phyloP scores from a whole-genome alignment of 768 basidiomycete species.

The Coprinopsis strossmayeri region DNA sequence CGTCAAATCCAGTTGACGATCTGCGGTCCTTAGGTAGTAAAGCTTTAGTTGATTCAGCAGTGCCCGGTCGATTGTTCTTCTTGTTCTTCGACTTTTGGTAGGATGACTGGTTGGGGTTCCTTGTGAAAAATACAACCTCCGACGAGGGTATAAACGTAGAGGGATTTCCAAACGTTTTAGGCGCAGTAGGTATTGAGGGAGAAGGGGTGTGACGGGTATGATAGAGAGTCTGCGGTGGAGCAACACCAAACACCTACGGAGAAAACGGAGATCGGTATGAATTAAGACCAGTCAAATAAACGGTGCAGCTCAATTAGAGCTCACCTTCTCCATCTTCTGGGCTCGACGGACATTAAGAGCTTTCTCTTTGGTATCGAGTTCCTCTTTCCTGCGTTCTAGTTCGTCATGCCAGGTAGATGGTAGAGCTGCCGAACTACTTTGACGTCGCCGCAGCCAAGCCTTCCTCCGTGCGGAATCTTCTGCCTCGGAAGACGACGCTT shows the following conservation, averaged over 20 bases:
- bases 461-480: slow-evolving; percentile 21
- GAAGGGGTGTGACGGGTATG: slow-evolving; percentile 52
- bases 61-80: slow-evolving; percentile 43
- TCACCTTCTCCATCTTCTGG: slow-evolving; percentile 83
- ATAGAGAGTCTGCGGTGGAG: slow-evolving; percentile 75
- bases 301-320: slow-evolving; percentile 12
- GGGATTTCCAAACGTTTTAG: slow-evolving; percentile 13
- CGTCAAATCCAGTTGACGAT: slow-evolving; percentile 11
- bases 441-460: slow-evolving; percentile 40
- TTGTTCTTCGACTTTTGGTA: slow-evolving; percentile 38
- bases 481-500: slow-evolving; percentile 1
- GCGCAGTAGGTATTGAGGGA: slow-evolving; percentile 20
- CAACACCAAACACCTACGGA: slow-evolving; percentile 70
- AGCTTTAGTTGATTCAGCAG: slow-evolving; percentile 55
- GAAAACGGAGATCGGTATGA: neutral
- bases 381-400: slow-evolving; percentile 60
- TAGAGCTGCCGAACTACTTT: slow-evolving; percentile 47
- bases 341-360: slow-evolving; percentile 74
- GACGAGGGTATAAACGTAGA: slow-evolving; percentile 15
- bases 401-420: slow-evolving; percentile 46
- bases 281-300: neutral
- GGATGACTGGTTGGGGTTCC: slow-evolving; percentile 46
- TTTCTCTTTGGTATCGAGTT: slow-evolving; percentile 67
- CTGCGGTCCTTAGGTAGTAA: slow-evolving; percentile 34
- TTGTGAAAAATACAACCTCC: slow-evolving; percentile 18